Evolutionary conservation across 139 green algal genomes (phyloP).

Genomic region (Eudorina sp.): DNA sequence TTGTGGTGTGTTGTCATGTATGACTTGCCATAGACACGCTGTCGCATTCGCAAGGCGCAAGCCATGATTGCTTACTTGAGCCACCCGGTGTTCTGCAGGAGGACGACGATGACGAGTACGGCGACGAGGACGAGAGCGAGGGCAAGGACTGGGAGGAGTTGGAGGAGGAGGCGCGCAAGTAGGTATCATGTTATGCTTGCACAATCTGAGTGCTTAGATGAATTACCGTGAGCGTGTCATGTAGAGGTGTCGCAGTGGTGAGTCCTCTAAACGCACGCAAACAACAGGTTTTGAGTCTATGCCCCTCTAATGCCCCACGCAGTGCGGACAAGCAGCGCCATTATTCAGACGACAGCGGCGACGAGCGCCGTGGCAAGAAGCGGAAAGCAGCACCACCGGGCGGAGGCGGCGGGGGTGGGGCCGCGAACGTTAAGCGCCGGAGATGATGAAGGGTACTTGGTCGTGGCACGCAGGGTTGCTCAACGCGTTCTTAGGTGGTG

Average conservation of each 20-base stretch:
- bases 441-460: neutral
- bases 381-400: neutral
- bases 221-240: neutral
- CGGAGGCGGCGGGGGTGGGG: neutral
- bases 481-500: too few species aligned
- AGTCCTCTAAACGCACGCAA: neutral
- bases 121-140: conserved; percentile 80
- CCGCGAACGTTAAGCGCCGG: neutral
- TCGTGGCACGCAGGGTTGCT: too few species aligned
- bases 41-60: too few species aligned
- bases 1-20: too few species aligned
- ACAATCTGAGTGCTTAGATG: too few species aligned
- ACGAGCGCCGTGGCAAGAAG: conserved; percentile 53
- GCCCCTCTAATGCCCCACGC: neutral
- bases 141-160: conserved; percentile 91
- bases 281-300: neutral
- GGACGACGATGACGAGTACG: conserved; percentile 68
- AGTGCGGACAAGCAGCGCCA: conserved; percentile 53
- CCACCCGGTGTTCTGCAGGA: too few species aligned
- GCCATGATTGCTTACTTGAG: too few species aligned
- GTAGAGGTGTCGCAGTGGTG: neutral
- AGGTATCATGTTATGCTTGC: neutral
- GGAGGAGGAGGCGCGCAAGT: conserved; percentile 84
- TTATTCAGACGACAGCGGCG: conserved; percentile 49
- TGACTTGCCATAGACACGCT: too few species aligned